phyloP scores from a whole-genome alignment of 257 asterid species.

The Gynochthodes officinalis region DNA sequence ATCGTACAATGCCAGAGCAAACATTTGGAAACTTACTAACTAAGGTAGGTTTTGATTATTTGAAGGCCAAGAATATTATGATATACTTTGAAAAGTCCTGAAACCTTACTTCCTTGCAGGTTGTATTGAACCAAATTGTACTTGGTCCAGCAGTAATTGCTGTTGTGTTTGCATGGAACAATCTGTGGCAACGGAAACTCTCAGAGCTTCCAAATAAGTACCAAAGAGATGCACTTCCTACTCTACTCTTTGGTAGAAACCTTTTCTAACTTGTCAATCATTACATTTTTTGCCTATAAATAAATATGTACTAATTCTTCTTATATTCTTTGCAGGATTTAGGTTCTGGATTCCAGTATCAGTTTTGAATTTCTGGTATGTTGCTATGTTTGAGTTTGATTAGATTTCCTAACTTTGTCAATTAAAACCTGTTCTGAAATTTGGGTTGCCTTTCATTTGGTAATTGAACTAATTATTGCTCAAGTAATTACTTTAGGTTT shows the following conservation, averaged over 20 bases:
- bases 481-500: not conserved
- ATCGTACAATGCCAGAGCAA: slow-evolving; percentile 70
- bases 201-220: slow-evolving; percentile 84
- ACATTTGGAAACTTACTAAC: slow-evolving; percentile 48
- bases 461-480: not conserved
- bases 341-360: slow-evolving; percentile 97
- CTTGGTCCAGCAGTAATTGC: slow-evolving; percentile 84
- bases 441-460: not conserved
- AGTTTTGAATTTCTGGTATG: slow-evolving; percentile 86
- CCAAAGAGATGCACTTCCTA: slow-evolving; percentile 85
- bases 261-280: not conserved
- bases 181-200: slow-evolving; percentile 84
- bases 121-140: slow-evolving; percentile 68
- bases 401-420: not conserved
- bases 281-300: not conserved
- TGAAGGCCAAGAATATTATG: not conserved
- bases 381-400: slow-evolving; percentile 1
- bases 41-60: slow-evolving; percentile 44
- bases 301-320: not conserved
- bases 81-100: slow-evolving; percentile 1
- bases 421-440: not conserved
- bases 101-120: slow-evolving; percentile 42
- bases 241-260: slow-evolving; percentile 61
- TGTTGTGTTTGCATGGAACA: slow-evolving; percentile 88
- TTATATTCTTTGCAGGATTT: slow-evolving; percentile 55